Base-by-base conservation (phyloP, 208 protist species). In the Acanthamoeba rhysodes region DNA sequence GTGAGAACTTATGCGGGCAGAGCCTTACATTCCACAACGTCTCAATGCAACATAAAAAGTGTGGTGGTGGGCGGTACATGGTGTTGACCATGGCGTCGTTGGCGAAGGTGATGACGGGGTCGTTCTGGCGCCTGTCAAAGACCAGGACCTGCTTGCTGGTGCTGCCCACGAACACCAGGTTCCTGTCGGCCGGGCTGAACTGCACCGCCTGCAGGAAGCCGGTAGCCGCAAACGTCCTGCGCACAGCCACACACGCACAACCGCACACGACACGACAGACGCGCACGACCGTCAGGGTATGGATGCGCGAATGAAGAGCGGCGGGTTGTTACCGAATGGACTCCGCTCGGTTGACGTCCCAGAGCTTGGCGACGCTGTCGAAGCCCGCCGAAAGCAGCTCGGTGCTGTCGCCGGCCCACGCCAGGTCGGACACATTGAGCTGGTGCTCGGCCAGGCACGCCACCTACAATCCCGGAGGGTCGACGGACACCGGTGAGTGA, bases 51-150 rank as follows among this genome's bases (percentile, higher is more conserved):
- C 66, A 22, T 22, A 34, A 34, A 6, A 72, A 72, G 10, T 6
- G 7, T 20, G 18, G 72, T 34, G 53, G n/a, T 20, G 27, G 45
- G 62, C 37, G 29, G 70, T 94, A 96, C 96, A 96, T 91, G 45
- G 95, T 68, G 70, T 96, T 96, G 37, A 96, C 90, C 66, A 96
- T 88, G 22, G 96, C 70, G 78, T 96, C 91, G 85, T 96, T 96
- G 41, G 92, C 92, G 14, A 96, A 64, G 22, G 95, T 82, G 34
- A 93, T n/a, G 34, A 95, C 93, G 55, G 85, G 92, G 24, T 96
- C 91, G 91, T 80, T 68, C n/a, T 70, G 37, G 57, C 96, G 59
- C 57, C 84, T 90, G 57, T 96, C 96, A 29, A 96, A 96, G 29
- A 90, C 62, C 53, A 94, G 72, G 16, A 96, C 68, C 62, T 96